phyloP scores from a whole-genome alignment of 768 basidiomycete species.

The Pluteus cervinus region DNA sequence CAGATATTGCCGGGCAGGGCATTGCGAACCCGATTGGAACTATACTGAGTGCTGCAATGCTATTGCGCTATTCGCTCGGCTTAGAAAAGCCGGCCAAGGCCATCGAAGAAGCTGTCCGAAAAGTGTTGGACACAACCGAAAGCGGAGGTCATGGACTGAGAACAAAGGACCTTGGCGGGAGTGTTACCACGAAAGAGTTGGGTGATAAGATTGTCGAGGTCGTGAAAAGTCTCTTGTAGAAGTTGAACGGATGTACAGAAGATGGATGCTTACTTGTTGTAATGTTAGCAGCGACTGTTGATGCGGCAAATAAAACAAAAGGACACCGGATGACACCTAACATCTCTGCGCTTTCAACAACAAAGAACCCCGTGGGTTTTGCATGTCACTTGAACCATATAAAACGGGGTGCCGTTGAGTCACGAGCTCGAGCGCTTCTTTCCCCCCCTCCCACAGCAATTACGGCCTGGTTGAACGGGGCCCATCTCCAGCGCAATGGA shows the following conservation, averaged over 20 bases:
- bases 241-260: neutral
- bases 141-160: constrained; percentile 72
- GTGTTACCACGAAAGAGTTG: constrained; percentile 65
- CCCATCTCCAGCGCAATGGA: too few relatives aligned
- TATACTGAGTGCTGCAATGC: constrained; percentile 90
- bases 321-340: too few relatives aligned
- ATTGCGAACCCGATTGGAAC: constrained; percentile 96
- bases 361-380: too few relatives aligned
- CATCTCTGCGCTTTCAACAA: too few relatives aligned
- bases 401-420: too few relatives aligned
- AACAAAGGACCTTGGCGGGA: constrained; percentile 86
- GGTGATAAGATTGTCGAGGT: constrained; percentile 80
- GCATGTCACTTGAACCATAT: too few relatives aligned
- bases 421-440: too few relatives aligned
- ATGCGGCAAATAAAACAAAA: neutral
- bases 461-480: too few relatives aligned
- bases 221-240: constrained; percentile 51
- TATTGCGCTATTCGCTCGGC: constrained; percentile 91
- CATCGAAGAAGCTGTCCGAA: constrained; percentile 87
- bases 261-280: neutral
- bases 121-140: constrained; percentile 69
- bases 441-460: too few relatives aligned
- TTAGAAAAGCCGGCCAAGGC: constrained; percentile 78
- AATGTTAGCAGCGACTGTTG: neutral
- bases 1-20: constrained; percentile 90